Evolutionary conservation across 148 eudicot species (phyloP), one percentile per base, ranked within the genome.

Genomic region (Silene latifolia): DNA sequence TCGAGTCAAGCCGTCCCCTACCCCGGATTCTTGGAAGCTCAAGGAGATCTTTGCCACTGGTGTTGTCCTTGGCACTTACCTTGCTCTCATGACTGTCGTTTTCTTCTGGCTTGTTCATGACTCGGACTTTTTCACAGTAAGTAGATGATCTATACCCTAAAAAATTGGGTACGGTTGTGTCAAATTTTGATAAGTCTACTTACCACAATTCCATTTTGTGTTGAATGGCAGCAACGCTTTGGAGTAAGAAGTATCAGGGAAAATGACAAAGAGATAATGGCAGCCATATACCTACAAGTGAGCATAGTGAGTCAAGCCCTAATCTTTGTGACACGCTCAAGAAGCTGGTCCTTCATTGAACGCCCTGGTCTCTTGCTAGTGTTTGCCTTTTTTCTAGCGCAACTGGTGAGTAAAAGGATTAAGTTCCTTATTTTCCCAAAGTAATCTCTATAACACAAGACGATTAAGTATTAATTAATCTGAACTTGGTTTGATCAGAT

Each of bases 221-320:
- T 60, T 7, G 6, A 73, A 65, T 84, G 72, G 74, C 86, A 90
- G 91, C 72, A 83, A 44, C 46, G 11, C 2, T 88, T 90, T 75
- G 79, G 81, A 29, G 92, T 90, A 62, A 81, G 82, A 59, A 74
- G 85, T 17, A 84, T 90, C 18, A 84, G 83, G 63, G 29, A 29
- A 3, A 72, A 47, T 5, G 77, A 59, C 0, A 27, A 51, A 4
- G 90, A 90, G 85, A 72, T 88, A 67, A 90, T 74, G 81, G 71
- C 92, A 17, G 95, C 92, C 69, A 77, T 90, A 23, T 90, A 90
- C 81, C 90, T 90, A 24, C 95, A 90, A 88, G 90, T 90, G 12
- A 90, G 95, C 74, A 88, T 90, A 35, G 82, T 90, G 14, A 90
- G 95, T 68, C 94, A 89, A 70, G 93, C 95, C 42, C 83, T 90